phyloP scores from a whole-genome alignment of 257 asterid species.

The Ehretia macrophylla region DNA sequence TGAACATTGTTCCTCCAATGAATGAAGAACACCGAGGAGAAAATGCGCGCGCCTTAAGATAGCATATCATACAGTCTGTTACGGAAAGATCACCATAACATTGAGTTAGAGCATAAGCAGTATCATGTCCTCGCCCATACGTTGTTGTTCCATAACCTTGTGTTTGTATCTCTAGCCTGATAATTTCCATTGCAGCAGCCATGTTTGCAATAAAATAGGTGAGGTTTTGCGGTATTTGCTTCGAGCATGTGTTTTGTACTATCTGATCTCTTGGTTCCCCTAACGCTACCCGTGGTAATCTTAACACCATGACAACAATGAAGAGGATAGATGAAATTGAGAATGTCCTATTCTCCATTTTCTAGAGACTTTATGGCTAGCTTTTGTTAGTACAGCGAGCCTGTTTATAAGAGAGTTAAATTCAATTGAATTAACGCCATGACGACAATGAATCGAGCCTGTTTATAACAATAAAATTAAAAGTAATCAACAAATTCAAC shows the following conservation, averaged over 20 bases:
- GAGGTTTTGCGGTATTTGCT: not conserved
- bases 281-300: not conserved
- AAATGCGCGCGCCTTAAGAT: conserved; percentile 8
- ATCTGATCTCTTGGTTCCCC: conserved; percentile 12
- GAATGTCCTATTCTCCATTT: conserved; percentile 2
- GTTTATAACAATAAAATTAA: too few species aligned
- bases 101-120: conserved; percentile 13
- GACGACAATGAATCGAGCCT: too few species aligned
- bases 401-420: not conserved
- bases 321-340: not conserved
- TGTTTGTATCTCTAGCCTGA: conserved; percentile 4
- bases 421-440: too few species aligned
- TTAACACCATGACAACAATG: not conserved
- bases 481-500: too few species aligned
- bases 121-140: not conserved
- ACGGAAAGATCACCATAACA: conserved; percentile 27
- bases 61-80: conserved; percentile 15
- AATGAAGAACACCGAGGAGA: conserved; percentile 6
- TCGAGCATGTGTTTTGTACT: conserved; percentile 1
- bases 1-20: conserved; percentile 13
- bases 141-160: conserved; percentile 1
- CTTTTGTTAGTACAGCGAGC: not conserved
- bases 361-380: not conserved
- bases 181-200: conserved; percentile 6
- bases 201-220: not conserved